Conservation (phyloP, 2,329 filamentous ascomycete genomes). For the Daldinia eschscholtzii region DNA sequence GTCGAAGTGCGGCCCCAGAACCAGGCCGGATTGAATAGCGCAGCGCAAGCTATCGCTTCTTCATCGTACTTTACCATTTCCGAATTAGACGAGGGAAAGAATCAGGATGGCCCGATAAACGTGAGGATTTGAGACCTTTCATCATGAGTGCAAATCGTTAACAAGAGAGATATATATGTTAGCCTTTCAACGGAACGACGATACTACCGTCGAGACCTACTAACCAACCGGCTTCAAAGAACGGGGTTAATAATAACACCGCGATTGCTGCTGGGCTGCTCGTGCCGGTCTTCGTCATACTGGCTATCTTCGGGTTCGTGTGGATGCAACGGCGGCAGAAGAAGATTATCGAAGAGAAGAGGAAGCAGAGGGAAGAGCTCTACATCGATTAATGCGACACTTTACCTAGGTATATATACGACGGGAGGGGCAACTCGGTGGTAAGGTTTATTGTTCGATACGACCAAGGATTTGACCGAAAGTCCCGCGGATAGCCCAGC, state of each 20-base stretch:
- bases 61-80: conserved; percentile 44
- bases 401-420: not conserved
- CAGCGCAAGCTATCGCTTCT: conserved; percentile 33
- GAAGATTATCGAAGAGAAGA: conserved; percentile 41
- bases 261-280: conserved; percentile 47
- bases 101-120: conserved; percentile 9
- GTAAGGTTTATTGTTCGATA: not conserved
- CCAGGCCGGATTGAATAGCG: conserved; percentile 13
- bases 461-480: too few species aligned
- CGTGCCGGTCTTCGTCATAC: conserved; percentile 46
- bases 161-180: not conserved
- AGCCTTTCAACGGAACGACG: conserved; percentile 31
- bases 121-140: conserved; percentile 22
- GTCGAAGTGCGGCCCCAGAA: conserved; percentile 42
- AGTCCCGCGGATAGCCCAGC: not conserved
- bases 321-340: conserved; percentile 45
- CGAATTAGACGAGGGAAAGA: conserved; percentile 6
- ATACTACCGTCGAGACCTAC: conserved; percentile 36
- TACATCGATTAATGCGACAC: conserved; percentile 41
- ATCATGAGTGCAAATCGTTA: conserved; percentile 7
- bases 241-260: conserved; percentile 40
- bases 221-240: conserved; percentile 22
- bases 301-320: conserved; percentile 43
- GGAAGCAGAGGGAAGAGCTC: conserved; percentile 44
- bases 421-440: not conserved